Percentiles rank a stretch among this genome's conserved stretches.
Conservation (phyloP, 2,329 filamentous ascomycete species). For the Fusarium longipes region DNA sequence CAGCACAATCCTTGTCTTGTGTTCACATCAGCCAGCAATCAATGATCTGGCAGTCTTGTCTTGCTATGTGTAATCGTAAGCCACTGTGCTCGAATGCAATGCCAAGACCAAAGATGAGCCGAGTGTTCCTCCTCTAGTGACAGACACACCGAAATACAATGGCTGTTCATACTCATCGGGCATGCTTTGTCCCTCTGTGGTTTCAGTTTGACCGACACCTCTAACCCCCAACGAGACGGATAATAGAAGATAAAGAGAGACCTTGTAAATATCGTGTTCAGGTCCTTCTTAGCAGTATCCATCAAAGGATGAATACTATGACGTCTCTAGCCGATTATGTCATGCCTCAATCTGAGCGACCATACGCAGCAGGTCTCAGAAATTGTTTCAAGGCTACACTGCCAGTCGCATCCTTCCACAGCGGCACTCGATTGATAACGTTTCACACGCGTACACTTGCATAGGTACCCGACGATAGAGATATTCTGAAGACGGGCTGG, state of each 20-base stretch:
- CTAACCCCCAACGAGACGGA: background rate
- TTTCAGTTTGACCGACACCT: background rate
- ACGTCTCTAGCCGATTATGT: slow-evolving; percentile 8
- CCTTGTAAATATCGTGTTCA: background rate
- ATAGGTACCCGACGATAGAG: slow-evolving; percentile 13
- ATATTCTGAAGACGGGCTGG: slow-evolving; percentile 14
- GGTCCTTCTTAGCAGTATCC: background rate
- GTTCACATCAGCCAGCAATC: slow-evolving; percentile 21
- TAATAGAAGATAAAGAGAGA: background rate
- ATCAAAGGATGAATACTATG: background rate
- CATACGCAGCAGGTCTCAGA: background rate
- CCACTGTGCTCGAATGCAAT: slow-evolving; percentile 16
- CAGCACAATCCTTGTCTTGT: slow-evolving; percentile 35
- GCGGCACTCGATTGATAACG: slow-evolving; percentile 1
- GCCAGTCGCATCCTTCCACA: slow-evolving; percentile 3
- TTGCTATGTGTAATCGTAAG: background rate
- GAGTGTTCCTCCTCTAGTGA: slow-evolving; percentile 14
- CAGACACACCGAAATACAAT: background rate
- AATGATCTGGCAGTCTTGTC: background rate
- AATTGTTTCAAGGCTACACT: slow-evolving; percentile 4
- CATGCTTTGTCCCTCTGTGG: background rate
- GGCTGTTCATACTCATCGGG: background rate
- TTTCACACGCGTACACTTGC: slow-evolving; percentile 27
- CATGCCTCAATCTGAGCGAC: background rate
- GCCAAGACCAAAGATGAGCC: slow-evolving; percentile 26